Evolutionary conservation across 495 filamentous ascomycete species (phyloP), one percentile per base, ranked within the genome.

Genomic region (Hyaloscypha variabilis): DNA sequence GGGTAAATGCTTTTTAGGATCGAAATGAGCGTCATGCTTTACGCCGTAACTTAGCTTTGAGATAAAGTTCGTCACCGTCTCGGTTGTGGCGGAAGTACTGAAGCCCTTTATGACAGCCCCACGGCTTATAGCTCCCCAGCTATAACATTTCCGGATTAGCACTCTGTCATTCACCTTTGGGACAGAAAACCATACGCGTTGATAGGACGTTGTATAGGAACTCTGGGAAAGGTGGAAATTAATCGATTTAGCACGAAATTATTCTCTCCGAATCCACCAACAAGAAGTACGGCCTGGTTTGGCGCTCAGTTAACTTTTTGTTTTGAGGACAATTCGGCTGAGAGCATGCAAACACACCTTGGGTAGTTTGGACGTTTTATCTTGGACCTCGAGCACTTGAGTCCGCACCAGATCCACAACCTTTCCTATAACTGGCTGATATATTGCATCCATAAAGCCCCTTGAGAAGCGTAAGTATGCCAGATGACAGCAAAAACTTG

Each of bases 211-310:
- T 28, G 63, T 1, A 65, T 49, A 28, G 26, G 8, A 23, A 65
- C 21, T 4, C 51, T 11, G 8, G 30, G 10, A 10, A 34, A 34
- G 4, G 30, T 34, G 5, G 30, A 34, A 4, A 10, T 10, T 34
- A 34, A 34, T 34, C 10, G 39, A 14, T 42, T 14, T 6, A 42
- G 39, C 3, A 42, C 39, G 39, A 42, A 42, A 14, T 19, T 42
- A 14, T 61, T 66, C 6, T 36, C 57, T 2, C 64, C 64, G 11
- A 66, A 66, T 26, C 64, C 64, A 28, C 64, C 64, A 17, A 66
- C 64, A 2, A 42, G 64, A 3, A 66, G n/a, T 4, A 66, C 52
- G 8, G 23, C 26, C 64, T 66, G 29, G 10, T n/a, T n/a, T n/a
- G n/a, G n/a, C n/a, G n/a, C n/a, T n/a, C n/a, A n/a, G n/a, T n/a